These are phyloP conservation scores for Haplosporangium gracile DNA, from an alignment of 192 early-diverging fungal genomes.

Conservation along the genomic window DNA sequence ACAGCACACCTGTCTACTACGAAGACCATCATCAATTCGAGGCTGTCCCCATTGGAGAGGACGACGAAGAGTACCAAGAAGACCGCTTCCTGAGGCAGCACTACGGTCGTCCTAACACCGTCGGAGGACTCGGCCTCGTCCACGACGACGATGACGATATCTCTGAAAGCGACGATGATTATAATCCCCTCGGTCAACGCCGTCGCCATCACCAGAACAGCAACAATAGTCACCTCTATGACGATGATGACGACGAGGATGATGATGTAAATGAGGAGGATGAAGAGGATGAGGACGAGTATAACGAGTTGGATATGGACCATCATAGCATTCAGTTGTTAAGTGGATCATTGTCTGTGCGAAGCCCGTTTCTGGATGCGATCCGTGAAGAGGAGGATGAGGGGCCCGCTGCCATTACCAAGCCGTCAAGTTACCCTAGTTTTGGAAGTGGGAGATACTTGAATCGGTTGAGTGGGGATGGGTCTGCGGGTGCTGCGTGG, in stretches of 20 bases:
- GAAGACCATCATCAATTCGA: constrained; percentile 37
- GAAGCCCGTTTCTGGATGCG: constrained; percentile 46
- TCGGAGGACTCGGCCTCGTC: constrained; percentile 29
- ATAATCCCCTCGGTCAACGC: constrained; percentile 5
- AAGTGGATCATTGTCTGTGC: constrained; percentile 46
- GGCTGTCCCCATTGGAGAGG: constrained; percentile 16
- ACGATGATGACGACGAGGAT: constrained; percentile 4
- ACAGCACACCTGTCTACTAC: constrained; percentile 29
- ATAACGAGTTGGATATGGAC: constrained; percentile 47
- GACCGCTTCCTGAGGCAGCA: constrained; percentile 43
- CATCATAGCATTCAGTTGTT: constrained; percentile 51
- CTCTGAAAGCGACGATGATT: constrained; percentile 33
- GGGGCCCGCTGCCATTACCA: constrained; percentile 38
- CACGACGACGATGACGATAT: constrained; percentile 39
- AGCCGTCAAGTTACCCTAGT: constrained; percentile 54
- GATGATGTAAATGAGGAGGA: constrained; percentile 8
- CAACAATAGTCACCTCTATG: constrained; percentile 18
- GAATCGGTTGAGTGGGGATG: constrained; percentile 23
- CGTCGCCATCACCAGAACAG: constrained; percentile 3
- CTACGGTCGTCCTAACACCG: constrained; percentile 26
- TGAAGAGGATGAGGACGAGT: constrained; percentile 34
- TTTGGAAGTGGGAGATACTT: constrained; percentile 25
- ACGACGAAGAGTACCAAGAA: constrained; percentile 49
- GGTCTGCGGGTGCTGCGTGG: constrained; percentile 16
- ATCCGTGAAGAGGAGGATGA: constrained; percentile 57